Percentiles rank a stretch among this genome's conserved stretches.
These are phyloP conservation scores for Colletotrichum sp. DNA, from an alignment of 2,329 filamentous ascomycete genomes.

Conservation along the genomic window DNA sequence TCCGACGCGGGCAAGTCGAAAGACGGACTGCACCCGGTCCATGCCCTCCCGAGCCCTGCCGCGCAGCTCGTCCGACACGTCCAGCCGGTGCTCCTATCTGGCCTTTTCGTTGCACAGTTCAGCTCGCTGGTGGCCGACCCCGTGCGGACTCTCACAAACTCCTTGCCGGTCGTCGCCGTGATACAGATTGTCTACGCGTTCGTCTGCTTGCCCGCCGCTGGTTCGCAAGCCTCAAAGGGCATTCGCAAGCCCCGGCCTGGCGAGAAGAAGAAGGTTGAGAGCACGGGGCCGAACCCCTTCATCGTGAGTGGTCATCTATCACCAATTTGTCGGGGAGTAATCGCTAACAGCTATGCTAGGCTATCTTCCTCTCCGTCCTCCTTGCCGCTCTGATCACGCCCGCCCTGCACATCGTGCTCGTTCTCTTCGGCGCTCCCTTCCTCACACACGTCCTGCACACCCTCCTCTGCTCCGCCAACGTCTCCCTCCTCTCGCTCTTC, in stretches of 20 bases:
- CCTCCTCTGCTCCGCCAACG: slow-evolving; percentile 78
- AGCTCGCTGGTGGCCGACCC: slow-evolving; percentile 72
- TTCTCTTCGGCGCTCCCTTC: slow-evolving; percentile 91
- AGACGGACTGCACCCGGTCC: slow-evolving; percentile 39
- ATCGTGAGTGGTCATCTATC: slow-evolving; percentile 44
- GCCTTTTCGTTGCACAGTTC: slow-evolving; percentile 69
- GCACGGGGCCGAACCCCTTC: slow-evolving; percentile 47
- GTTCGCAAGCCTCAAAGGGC: slow-evolving; percentile 45
- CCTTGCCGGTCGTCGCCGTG: slow-evolving; percentile 66
- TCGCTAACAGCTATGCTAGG: slow-evolving; percentile 32
- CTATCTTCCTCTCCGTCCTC: slow-evolving; percentile 49
- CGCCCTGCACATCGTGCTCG: slow-evolving; percentile 63
- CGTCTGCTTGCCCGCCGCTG: slow-evolving; percentile 67
- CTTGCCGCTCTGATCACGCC: slow-evolving; percentile 77
- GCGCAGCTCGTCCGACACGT: slow-evolving; percentile 63
- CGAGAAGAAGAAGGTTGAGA: slow-evolving; percentile 57
- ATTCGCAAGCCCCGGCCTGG: slow-evolving; percentile 57
- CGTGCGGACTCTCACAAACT: slow-evolving; percentile 63
- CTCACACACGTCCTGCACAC: slow-evolving; percentile 83
- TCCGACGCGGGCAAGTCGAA: slow-evolving; percentile 33
- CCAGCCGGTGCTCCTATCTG: slow-evolving; percentile 72
- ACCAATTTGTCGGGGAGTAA: background rate
- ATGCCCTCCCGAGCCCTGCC: slow-evolving; percentile 38
- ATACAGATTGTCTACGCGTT: slow-evolving; percentile 70
- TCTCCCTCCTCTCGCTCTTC: slow-evolving; percentile 78